phyloP scores from a whole-genome alignment of 2,329 filamentous ascomycete species.

The Reticulascus tulasneorum region DNA sequence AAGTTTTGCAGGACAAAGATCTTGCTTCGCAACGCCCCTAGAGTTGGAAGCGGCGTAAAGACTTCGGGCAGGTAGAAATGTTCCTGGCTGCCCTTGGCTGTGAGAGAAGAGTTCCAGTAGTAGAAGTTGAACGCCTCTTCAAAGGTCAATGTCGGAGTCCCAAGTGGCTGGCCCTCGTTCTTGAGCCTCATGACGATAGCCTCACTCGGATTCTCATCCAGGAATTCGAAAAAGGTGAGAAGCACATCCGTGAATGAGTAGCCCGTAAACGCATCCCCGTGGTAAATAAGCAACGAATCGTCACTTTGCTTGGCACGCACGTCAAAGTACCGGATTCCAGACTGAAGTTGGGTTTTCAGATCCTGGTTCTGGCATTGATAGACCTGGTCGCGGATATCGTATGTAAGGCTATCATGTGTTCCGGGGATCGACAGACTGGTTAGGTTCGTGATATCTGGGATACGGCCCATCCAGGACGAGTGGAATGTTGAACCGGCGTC shows the following conservation, averaged over 20 bases:
- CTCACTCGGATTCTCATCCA: slow-evolving; percentile 40
- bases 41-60: slow-evolving; percentile 32
- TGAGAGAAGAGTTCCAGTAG: slow-evolving; percentile 28
- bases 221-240: slow-evolving; percentile 38
- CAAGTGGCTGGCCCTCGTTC: slow-evolving; percentile 38
- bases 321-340: slow-evolving; percentile 47
- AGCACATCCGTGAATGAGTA: slow-evolving; percentile 40
- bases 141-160: slow-evolving; percentile 35
- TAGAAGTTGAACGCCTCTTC: slow-evolving; percentile 41
- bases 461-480: slow-evolving; percentile 37
- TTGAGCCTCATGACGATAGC: slow-evolving; percentile 48
- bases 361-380: slow-evolving; percentile 46
- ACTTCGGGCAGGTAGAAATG: slow-evolving; percentile 32
- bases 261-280: slow-evolving; percentile 40
- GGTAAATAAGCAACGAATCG: slow-evolving; percentile 42
- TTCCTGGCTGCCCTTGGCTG: slow-evolving; percentile 26
- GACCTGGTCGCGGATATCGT: slow-evolving; percentile 27
- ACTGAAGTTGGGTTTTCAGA: slow-evolving; percentile 38
- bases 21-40: slow-evolving; percentile 41
- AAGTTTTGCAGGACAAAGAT: slow-evolving; percentile 48
- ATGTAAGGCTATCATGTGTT: slow-evolving; percentile 52
- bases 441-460: slow-evolving; percentile 37
- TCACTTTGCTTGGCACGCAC: slow-evolving; percentile 41
- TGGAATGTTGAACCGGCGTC: slow-evolving; percentile 29
- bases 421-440: slow-evolving; percentile 46